phyloP scores from a whole-genome alignment of 805 yeast species.

The Saturnispora sekii region DNA sequence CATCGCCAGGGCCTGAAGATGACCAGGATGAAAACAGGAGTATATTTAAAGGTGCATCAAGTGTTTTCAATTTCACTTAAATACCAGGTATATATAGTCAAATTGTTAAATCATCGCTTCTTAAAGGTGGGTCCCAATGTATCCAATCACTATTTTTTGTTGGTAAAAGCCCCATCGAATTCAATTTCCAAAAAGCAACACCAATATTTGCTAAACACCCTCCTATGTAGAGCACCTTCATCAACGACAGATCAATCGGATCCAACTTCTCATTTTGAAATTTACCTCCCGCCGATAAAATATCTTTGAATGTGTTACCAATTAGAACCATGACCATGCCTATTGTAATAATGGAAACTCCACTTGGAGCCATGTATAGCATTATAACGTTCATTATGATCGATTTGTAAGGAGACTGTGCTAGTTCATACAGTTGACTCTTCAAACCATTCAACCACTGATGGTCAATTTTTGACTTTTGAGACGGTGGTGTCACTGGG shows the following conservation, averaged over 20 bases:
- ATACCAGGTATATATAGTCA: neutral
- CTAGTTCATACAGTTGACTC: conserved; percentile 81
- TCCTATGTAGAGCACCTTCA: conserved; percentile 21
- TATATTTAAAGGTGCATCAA: conserved; percentile 19
- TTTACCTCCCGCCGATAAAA: conserved; percentile 43
- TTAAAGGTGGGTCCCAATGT: conserved; percentile 56
- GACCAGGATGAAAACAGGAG: conserved; percentile 16
- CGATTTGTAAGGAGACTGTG: conserved; percentile 66
- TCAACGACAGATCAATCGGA: conserved; percentile 16
- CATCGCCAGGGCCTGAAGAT: neutral
- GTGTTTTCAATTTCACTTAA: conserved; percentile 10
- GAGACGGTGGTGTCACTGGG: neutral
- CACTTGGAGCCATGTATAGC: conserved; percentile 89
- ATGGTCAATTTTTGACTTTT: conserved; percentile 21
- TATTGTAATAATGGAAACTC: conserved; percentile 82
- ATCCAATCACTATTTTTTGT: conserved; percentile 86
- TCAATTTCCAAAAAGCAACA: conserved; percentile 78
- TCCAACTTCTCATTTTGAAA: conserved; percentile 31
- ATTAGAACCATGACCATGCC: conserved; percentile 83
- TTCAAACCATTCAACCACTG: conserved; percentile 31
- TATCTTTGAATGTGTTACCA: conserved; percentile 66
- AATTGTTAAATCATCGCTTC: conserved; percentile 15
- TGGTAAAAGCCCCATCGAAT: conserved; percentile 85
- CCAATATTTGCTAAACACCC: conserved; percentile 48
- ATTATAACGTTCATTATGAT: conserved; percentile 86